These are phyloP conservation scores for Lentinula guzmanii DNA, from an alignment of 768 basidiomycete genomes.

Conservation along the genomic window DNA sequence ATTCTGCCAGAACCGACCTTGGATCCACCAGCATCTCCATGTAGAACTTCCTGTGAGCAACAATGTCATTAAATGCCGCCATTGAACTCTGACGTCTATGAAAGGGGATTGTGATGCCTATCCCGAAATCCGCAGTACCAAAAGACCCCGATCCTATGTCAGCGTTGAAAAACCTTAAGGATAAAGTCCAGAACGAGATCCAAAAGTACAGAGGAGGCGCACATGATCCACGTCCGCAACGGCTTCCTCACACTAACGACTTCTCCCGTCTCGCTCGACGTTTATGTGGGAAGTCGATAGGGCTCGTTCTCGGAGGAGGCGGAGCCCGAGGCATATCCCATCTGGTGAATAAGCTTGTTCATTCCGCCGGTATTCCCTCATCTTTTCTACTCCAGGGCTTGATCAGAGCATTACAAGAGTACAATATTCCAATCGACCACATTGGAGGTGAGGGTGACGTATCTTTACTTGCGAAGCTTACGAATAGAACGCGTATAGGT, in stretches of 20 bases:
- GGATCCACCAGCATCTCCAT: slow-evolving; percentile 95
- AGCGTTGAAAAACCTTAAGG: slow-evolving; percentile 88
- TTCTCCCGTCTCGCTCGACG: slow-evolving; percentile 88
- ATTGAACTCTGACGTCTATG: slow-evolving; percentile 1
- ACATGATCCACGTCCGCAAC: slow-evolving; percentile 59
- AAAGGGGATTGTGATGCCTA: slow-evolving; percentile 66
- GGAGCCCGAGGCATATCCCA: slow-evolving; percentile 88
- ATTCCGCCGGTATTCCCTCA: slow-evolving; percentile 29
- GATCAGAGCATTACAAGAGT: slow-evolving; percentile 87
- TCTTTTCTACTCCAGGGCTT: slow-evolving; percentile 62
- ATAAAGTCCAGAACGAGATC: slow-evolving; percentile 85
- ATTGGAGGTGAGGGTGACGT: slow-evolving; percentile 55
- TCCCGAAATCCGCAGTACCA: slow-evolving; percentile 50
- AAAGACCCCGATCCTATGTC: slow-evolving; percentile 86
- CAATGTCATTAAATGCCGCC: slow-evolving; percentile 1
- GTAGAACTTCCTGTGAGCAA: slow-evolving; percentile 75
- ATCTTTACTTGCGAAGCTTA: neutral
- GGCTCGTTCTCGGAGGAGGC: slow-evolving; percentile 94
- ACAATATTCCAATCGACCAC: slow-evolving; percentile 89
- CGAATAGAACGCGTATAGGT: slow-evolving; percentile 27
- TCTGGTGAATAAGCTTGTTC: slow-evolving; percentile 31
- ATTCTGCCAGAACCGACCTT: slow-evolving; percentile 71
- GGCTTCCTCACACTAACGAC: slow-evolving; percentile 81
- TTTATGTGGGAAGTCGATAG: slow-evolving; percentile 90
- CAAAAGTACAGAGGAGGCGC: slow-evolving; percentile 75